Base-by-base conservation (phyloP, 768 basidiomycete species). In the Lactarius psammicola region DNA sequence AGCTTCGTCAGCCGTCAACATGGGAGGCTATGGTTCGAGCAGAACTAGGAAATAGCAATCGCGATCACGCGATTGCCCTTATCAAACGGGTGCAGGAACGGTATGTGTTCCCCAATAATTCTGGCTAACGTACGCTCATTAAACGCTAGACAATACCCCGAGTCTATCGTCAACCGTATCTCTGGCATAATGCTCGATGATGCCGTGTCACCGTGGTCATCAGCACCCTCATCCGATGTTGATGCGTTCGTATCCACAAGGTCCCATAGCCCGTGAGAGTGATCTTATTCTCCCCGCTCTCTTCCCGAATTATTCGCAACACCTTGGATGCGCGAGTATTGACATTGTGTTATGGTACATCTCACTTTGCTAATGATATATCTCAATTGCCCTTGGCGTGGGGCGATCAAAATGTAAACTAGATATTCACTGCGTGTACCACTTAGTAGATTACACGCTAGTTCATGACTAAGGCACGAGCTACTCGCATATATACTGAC, bases 11-110 rank as follows among this genome's bases (percentile, higher is more conserved):
- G 87, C 94, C 93, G 15, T 94, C 91, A 46, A 95, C 94, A 0
- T 96, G 92, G 88, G 97, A 98, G 73, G 87, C 86, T 5, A 98
- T 99, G 95, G 86, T 99, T 68, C 85, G 92, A 17, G 92, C 91
- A 1, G 97, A 99, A 74, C 80, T 98, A 13, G 87, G 87, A 23
- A 84, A 82, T 59, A 92, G 92, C 15, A 84, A 92, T 70, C 84
- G 86, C 15, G 83, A 87, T 55, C 80, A 81, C 13, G 96, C 95
- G 0, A 56, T 85, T 4, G 83, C 80, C 3, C 79, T 98, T 0
- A 79, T 95, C 34, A 82, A 85, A 62, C 83, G 92, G 55, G 77
- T 95, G 70, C 86, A 85, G 75, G 82, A 86, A 72, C 84, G 93
- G 88, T 89, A 69, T 36, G 84, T 33, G 18, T 30, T 51, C 26